A percentile compares a stretch with the other conserved stretches of the same genome.
These are phyloP conservation scores for Plasmodium relictum DNA, from an alignment of 169 alveolate species.

Conservation along the genomic window DNA sequence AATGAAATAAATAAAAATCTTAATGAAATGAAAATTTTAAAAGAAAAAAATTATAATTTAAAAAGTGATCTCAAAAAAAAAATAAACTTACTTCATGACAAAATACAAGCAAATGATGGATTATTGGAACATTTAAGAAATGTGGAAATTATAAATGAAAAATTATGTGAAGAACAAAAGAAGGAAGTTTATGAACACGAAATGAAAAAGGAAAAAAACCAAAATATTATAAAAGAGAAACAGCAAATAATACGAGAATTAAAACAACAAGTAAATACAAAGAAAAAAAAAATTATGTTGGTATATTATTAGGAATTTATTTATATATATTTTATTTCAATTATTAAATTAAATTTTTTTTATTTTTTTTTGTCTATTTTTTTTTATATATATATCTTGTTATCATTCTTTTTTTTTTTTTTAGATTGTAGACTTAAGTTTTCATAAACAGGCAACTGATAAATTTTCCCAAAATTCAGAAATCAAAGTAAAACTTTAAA, in stretches of 20 bases:
- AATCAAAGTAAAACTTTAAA: slow-evolving; percentile 21
- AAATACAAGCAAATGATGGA: slow-evolving; percentile 17
- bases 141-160: slow-evolving; percentile 49
- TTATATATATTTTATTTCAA: not conserved
- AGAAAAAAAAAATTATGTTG: not conserved
- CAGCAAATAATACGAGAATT: slow-evolving; percentile 51
- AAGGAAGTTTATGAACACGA: slow-evolving; percentile 31
- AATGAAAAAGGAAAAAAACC: slow-evolving; percentile 13
- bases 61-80: slow-evolving; percentile 30
- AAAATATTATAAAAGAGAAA: slow-evolving; percentile 37
- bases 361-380: not conserved
- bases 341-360: no score
- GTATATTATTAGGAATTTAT: not conserved
- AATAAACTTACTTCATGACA: slow-evolving; percentile 26
- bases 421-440: slow-evolving; percentile 41
- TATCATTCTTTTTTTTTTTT: slow-evolving; percentile 1
- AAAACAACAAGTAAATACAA: slow-evolving; percentile 37
- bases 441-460: slow-evolving; percentile 33
- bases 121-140: slow-evolving; percentile 22
- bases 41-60: slow-evolving; percentile 48
- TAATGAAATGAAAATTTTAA: slow-evolving; percentile 20
- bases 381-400: not conserved
- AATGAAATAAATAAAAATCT: slow-evolving; percentile 37
- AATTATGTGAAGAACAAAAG: slow-evolving; percentile 36
- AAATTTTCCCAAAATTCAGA: slow-evolving; percentile 37